Percentiles rank a stretch among this genome's conserved stretches.
phyloP scores from a whole-genome alignment of 495 filamentous ascomycete genomes.

The Penicillium chermesinum region DNA sequence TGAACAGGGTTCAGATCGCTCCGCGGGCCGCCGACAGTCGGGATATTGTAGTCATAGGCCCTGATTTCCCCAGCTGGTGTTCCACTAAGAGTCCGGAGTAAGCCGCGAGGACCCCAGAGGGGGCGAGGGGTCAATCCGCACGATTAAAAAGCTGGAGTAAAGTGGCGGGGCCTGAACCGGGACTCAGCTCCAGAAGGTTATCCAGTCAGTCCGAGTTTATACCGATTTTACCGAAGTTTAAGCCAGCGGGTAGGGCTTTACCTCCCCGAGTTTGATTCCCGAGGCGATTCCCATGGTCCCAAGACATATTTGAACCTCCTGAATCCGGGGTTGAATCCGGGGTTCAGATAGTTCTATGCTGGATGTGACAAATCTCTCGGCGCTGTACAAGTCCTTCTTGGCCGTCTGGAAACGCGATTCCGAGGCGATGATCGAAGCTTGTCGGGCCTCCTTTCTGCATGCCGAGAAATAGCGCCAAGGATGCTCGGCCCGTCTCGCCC shows the following conservation, averaged over 20 bases:
- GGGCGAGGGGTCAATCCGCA: too few species aligned
- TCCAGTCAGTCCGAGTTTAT: too few species aligned
- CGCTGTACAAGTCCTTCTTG: background rate
- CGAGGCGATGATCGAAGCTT: background rate
- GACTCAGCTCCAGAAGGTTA: too few species aligned
- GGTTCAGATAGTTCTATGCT: background rate
- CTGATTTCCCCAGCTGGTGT: background rate
- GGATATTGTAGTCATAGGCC: background rate
- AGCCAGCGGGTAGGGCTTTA: too few species aligned
- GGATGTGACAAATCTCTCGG: background rate
- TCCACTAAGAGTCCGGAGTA: too few species aligned
- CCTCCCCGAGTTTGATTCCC: too few species aligned
- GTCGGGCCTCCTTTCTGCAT: conserved; percentile 1
- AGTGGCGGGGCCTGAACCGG: too few species aligned
- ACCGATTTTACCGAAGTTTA: too few species aligned
- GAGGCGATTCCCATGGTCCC: too few species aligned
- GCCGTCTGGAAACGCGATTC: background rate
- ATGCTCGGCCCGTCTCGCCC: background rate
- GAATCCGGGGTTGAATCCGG: background rate
- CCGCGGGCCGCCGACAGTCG: background rate
- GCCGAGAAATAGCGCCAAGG: conserved; percentile 1
- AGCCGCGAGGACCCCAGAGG: too few species aligned
- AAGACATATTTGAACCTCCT: too few species aligned
- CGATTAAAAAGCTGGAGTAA: too few species aligned
- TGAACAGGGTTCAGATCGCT: background rate